Conservation (phyloP, 768 basidiomycete species). For the Rubroboletus satanas region DNA sequence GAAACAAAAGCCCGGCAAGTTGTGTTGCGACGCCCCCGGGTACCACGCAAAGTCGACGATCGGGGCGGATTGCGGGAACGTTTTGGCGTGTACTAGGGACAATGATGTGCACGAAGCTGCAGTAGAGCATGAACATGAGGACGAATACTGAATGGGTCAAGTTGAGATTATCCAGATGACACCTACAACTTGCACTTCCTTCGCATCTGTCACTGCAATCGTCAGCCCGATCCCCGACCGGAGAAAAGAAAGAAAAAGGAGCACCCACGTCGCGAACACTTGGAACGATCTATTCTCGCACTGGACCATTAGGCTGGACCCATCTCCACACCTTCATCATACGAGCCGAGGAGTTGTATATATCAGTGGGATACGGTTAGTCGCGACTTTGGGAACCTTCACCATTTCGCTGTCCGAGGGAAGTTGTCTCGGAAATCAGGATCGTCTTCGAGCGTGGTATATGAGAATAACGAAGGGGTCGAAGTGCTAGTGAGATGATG, state of each 20-base stretch:
- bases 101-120: background rate
- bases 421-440: constrained; percentile 41
- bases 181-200: background rate
- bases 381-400: constrained; percentile 1
- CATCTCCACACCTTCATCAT: constrained; percentile 66
- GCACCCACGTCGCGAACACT: constrained; percentile 44
- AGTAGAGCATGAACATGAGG: background rate
- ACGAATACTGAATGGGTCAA: background rate
- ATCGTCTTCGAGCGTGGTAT: constrained; percentile 20
- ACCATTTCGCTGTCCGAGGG: constrained; percentile 56
- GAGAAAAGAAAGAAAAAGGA: background rate
- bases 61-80: constrained; percentile 57
- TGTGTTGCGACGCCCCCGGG: constrained; percentile 59
- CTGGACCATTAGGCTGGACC: constrained; percentile 59
- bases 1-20: constrained; percentile 75
- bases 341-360: background rate
- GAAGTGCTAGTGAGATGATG: background rate
- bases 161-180: background rate
- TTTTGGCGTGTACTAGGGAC: constrained; percentile 16
- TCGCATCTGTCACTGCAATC: background rate
- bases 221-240: background rate
- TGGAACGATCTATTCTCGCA: constrained; percentile 71
- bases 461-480: background rate
- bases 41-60: constrained; percentile 85
- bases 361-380: background rate